Conservation (phyloP, 306 rosid genomes). For the Benincasa hispida region DNA sequence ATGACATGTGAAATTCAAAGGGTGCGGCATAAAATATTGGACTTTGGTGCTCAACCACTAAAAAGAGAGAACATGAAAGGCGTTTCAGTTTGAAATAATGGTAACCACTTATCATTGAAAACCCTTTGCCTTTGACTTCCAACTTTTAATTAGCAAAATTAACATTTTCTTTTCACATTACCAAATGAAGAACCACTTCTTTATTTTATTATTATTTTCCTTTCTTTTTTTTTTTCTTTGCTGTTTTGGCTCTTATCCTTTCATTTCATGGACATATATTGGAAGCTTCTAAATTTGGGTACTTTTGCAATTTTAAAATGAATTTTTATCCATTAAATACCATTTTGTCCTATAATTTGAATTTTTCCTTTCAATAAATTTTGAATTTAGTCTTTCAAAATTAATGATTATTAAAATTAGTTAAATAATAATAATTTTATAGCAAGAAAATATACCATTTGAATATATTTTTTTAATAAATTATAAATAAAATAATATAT, state of each 20-base stretch:
- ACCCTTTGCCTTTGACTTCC: not conserved
- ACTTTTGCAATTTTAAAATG: not conserved
- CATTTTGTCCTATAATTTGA: no score
- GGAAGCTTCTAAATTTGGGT: not conserved
- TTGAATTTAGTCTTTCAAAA: no score
- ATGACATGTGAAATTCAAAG: not conserved
- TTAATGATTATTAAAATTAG: no score
- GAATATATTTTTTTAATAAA: no score
- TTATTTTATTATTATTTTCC: not conserved
- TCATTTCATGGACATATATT: not conserved
- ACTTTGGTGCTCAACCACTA: constrained; percentile 9
- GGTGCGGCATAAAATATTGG: not conserved
- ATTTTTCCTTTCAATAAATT: no score
- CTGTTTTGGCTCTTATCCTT: no score
- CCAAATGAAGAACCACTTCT: not conserved
- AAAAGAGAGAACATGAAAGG: not conserved
- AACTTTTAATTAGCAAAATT: not conserved
- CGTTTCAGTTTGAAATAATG: not conserved
- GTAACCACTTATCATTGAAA: not conserved
- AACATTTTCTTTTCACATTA: not conserved
- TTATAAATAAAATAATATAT: no score
- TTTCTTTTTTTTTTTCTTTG: not conserved
- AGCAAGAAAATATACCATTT: no score
- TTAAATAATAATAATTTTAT: no score
- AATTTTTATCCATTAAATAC: not conserved